These are phyloP conservation scores for Cantharellus anzutake DNA, from an alignment of 768 basidiomycete species.

Conservation along the genomic window DNA sequence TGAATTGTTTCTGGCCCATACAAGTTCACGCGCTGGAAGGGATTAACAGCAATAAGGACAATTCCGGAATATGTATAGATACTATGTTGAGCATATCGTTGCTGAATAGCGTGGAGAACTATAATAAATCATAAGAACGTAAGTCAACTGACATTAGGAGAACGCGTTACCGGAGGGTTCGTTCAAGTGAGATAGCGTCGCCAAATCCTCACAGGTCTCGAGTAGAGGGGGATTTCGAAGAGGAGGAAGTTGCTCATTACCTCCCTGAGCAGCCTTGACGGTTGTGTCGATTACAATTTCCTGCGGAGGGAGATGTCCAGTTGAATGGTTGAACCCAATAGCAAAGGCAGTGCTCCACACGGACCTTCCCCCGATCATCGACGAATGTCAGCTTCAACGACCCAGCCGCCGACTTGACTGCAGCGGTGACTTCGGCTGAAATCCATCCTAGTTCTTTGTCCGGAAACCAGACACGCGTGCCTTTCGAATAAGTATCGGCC, in stretches of 20 bases:
- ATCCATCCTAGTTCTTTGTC: constrained; percentile 93
- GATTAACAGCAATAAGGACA: constrained; percentile 96
- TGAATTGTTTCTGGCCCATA: constrained; percentile 97
- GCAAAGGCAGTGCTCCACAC: constrained; percentile 5
- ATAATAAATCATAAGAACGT: not conserved
- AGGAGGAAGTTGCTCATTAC: constrained; percentile 68
- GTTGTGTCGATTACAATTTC: constrained; percentile 67
- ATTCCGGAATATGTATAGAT: constrained; percentile 99
- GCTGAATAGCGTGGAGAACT: constrained; percentile 95
- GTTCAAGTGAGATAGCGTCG: constrained; percentile 93
- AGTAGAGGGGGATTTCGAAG: constrained; percentile 90
- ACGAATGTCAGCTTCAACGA: constrained; percentile 65
- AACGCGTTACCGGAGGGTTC: constrained; percentile 70
- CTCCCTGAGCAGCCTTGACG: constrained; percentile 59
- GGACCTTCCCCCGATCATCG: constrained; percentile 85
- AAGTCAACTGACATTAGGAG: not conserved
- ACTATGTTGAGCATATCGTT: constrained; percentile 90
- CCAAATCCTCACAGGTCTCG: constrained; percentile 94
- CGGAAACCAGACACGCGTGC: constrained; percentile 37
- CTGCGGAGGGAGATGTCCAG: constrained; percentile 21
- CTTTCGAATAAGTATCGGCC: constrained; percentile 11
- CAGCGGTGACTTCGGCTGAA: constrained; percentile 61
- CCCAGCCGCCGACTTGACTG: constrained; percentile 36
- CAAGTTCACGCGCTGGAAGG: constrained; percentile 91
- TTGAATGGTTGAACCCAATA: constrained; percentile 3